Evolutionary conservation across 495 filamentous ascomycete species (phyloP).

Genomic region (Daldinia loculata): DNA sequence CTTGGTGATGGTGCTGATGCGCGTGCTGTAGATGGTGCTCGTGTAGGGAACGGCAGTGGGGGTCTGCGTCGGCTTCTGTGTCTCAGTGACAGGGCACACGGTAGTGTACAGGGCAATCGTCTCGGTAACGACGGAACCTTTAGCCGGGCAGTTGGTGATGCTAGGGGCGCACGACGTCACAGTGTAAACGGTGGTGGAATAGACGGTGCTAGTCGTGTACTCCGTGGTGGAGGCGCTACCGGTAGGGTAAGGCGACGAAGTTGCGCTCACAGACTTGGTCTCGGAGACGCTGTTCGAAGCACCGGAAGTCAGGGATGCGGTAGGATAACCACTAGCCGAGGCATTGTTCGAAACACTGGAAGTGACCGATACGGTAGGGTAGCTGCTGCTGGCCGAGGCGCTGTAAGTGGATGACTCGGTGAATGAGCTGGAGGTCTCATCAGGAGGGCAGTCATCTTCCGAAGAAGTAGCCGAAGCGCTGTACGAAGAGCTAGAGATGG

Average conservation of each 20-base stretch:
- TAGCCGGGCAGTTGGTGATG: constrained; percentile 61
- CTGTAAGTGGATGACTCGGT: constrained; percentile 28
- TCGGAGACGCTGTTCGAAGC: constrained; percentile 2
- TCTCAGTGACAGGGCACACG: constrained; percentile 54
- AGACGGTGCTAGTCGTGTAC: constrained; percentile 55
- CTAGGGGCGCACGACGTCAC: constrained; percentile 62
- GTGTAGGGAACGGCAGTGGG: constrained; percentile 40
- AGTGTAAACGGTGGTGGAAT: constrained; percentile 62
- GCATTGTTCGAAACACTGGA: constrained; percentile 20
- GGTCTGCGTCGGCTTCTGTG: constrained; percentile 34
- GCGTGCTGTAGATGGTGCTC: constrained; percentile 65
- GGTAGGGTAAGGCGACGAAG: constrained; percentile 39
- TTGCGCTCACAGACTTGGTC: constrained; percentile 22
- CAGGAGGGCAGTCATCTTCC: constrained; percentile 24
- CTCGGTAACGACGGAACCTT: constrained; percentile 49
- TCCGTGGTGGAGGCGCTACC: constrained; percentile 15
- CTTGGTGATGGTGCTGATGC: constrained; percentile 62
- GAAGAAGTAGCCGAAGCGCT: constrained; percentile 29
- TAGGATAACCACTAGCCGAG: constrained; percentile 18
- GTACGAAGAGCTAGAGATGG: constrained; percentile 30
- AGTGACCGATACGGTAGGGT: constrained; percentile 22
- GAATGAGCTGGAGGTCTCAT: constrained; percentile 28
- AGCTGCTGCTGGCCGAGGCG: constrained; percentile 20
- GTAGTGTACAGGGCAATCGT: constrained; percentile 51
- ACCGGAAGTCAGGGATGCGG: neutral